phyloP scores from a whole-genome alignment of 2,329 filamentous ascomycete genomes.

The Colletotrichum gigasporum region DNA sequence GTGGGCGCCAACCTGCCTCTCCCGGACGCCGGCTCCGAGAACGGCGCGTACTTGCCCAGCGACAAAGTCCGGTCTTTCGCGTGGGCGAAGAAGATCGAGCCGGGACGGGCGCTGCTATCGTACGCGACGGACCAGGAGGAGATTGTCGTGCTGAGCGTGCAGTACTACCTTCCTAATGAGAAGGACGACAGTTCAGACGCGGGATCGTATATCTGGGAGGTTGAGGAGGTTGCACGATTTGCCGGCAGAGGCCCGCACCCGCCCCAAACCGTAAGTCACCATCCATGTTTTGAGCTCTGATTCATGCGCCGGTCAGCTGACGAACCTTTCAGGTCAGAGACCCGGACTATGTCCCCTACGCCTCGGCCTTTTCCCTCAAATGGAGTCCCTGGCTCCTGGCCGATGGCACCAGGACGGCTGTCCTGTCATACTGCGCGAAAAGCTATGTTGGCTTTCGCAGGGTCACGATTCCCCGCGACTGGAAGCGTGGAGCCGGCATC shows the following conservation, averaged over 20 bases:
- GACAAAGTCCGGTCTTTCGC: slow-evolving; percentile 58
- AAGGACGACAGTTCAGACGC: slow-evolving; percentile 61
- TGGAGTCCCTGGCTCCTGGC: slow-evolving; percentile 63
- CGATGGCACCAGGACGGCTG: slow-evolving; percentile 47
- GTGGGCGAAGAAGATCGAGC: slow-evolving; percentile 57
- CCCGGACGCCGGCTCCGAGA: slow-evolving; percentile 48
- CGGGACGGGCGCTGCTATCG: slow-evolving; percentile 56
- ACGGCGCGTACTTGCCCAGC: slow-evolving; percentile 34
- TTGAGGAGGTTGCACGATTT: slow-evolving; percentile 62
- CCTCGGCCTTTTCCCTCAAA: slow-evolving; percentile 60
- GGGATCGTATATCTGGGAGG: slow-evolving; percentile 57
- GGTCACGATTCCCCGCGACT: slow-evolving; percentile 50
- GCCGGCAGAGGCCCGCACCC: slow-evolving; percentile 55
- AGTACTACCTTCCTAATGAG: slow-evolving; percentile 44
- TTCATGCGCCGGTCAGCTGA: neutral
- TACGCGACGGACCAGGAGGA: slow-evolving; percentile 62
- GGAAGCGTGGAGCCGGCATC: slow-evolving; percentile 46
- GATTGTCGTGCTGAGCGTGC: slow-evolving; percentile 60
- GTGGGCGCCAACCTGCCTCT: slow-evolving; percentile 62
- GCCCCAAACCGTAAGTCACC: neutral
- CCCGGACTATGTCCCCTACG: slow-evolving; percentile 58
- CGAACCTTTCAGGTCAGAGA: slow-evolving; percentile 40
- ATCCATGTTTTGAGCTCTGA: neutral
- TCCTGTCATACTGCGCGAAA: slow-evolving; percentile 59
- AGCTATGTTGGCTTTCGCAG: slow-evolving; percentile 66